Evolutionary conservation across 345 rosid species (phyloP), one percentile per base, ranked within the genome.

Genomic region (Punica granatum): DNA sequence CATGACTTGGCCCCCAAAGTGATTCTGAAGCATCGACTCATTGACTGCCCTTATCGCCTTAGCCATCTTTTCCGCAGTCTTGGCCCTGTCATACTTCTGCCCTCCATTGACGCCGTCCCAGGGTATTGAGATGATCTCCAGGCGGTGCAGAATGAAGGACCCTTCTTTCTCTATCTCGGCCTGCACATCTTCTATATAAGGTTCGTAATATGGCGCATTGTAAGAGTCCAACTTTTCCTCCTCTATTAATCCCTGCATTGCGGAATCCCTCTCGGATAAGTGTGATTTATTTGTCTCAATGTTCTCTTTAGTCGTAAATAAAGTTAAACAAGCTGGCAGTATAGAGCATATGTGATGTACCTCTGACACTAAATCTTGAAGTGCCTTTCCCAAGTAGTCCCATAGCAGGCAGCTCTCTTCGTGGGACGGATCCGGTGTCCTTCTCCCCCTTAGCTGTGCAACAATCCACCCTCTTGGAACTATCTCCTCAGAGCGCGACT

Each of bases 381-480:
- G 71, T 21, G 84, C 85, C 34, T 60, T 65, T 71, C 81, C 84
- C 34, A 81, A 23, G 75, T 79, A 82, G 67, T 84, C 84, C 88
- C 84, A 79, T 0, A 76, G 71, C n/a, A 74, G 69, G 65, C 83
- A 82, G 59, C 71, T 78, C 65, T 76, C 81, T 13, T 74, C 84
- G 0, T 74, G 16, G 18, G 82, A 8, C 3, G 82, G 81, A 67
- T 84, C 79, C n/a, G 70, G 69, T 6, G 63, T 25, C 36, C 67
- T 73, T 74, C 83, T 76, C 34, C 81, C 84, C 43, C 41, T 39
- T 28, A 78, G 69, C 53, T 69, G 68, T 71, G 80, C 43, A 3
- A 79, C 80, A 76, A 81, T 77, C 58, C 78, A 75, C 16, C 88
- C 86, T 30, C 71, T 78, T 1, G 72, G 58, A n/a, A 60, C 70